phyloP scores from a whole-genome alignment of 441 rosid genomes.

The Erodium texanum region DNA sequence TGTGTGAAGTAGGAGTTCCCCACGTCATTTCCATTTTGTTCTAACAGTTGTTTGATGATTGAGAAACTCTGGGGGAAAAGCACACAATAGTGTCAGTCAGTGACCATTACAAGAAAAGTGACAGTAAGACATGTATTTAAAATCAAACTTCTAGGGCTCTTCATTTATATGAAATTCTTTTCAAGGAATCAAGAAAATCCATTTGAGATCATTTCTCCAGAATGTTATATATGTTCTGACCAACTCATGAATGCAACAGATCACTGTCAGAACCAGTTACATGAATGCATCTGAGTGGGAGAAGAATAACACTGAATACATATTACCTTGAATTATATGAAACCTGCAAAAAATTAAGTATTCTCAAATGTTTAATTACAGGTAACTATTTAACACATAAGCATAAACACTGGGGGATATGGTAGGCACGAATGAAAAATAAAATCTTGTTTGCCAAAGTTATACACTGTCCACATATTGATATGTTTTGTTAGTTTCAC shows the following conservation, averaged over 20 bases:
- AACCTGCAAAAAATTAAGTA: not conserved
- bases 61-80: slow-evolving; percentile 60
- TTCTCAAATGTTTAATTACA: not conserved
- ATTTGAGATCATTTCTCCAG: not conserved
- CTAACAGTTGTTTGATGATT: slow-evolving; percentile 47
- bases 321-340: not conserved
- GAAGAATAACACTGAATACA: slow-evolving; percentile 1
- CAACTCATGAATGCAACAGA: not conserved
- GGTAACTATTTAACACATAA: not conserved
- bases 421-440: not conserved
- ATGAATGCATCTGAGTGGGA: slow-evolving; percentile 6
- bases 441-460: not conserved
- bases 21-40: slow-evolving; percentile 35
- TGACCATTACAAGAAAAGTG: not conserved
- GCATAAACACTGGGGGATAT: not conserved
- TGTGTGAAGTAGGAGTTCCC: slow-evolving; percentile 57
- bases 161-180: not conserved
- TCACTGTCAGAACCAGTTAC: not conserved
- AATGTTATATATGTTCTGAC: not conserved
- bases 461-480: not conserved
- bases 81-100: slow-evolving; percentile 9
- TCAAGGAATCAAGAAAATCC: slow-evolving; percentile 2
- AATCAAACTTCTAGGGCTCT: slow-evolving; percentile 2
- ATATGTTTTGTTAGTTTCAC: slow-evolving; percentile 6
- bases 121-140: not conserved